Base-by-base conservation (phyloP, 73 alveolate species). In the Blepharisma stoltei region DNA sequence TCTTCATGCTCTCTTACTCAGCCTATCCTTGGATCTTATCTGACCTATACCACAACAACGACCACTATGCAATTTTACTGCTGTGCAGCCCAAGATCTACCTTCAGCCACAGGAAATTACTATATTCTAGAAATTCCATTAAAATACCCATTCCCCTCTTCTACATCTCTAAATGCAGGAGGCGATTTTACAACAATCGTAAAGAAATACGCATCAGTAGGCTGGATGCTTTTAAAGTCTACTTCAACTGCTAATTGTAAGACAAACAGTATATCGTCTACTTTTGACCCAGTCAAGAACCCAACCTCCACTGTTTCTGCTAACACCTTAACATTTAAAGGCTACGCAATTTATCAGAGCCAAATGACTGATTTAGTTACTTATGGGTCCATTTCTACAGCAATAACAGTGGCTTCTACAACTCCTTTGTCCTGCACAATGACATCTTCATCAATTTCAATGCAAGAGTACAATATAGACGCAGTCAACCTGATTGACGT, bases 71-170 rank as follows among this genome's bases (percentile, higher is more conserved):
- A 0, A 25, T 60, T 60, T 25, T 2, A 1, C 14, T 60, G 73
- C 5, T 60, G 73, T 5, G 73, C 73, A 20, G 14, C 48, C 23
- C 23, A n/a, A 8, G 47, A 60, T 60, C 4, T 60, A 3, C 38
- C 14, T 14, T 32, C 41, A 3, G 41, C 41, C 3, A 38, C 73
- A 14, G 38, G 49, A 60, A 38, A 60, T 60, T 18, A 18, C 18
- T 25, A 18, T 60, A 60, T 60, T 4, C 73, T 60, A 2, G 73
- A 60, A 60, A 5, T 60, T 2, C 73, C 73, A 1, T n/a, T 2
- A 14, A 14, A 20, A 8, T 60, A 60, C 73, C 45, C 73, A 18
- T 60, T 60, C 45, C 73, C 73, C 23, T 20, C 73, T 14, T 0
- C 46, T 60, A 8, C 46, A 1, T 60, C 73, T 14, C 18, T 60